Evolutionary conservation across 345 rosid species (phyloP), one percentile per base, ranked within the genome.

Genomic region (Acer saccharum): DNA sequence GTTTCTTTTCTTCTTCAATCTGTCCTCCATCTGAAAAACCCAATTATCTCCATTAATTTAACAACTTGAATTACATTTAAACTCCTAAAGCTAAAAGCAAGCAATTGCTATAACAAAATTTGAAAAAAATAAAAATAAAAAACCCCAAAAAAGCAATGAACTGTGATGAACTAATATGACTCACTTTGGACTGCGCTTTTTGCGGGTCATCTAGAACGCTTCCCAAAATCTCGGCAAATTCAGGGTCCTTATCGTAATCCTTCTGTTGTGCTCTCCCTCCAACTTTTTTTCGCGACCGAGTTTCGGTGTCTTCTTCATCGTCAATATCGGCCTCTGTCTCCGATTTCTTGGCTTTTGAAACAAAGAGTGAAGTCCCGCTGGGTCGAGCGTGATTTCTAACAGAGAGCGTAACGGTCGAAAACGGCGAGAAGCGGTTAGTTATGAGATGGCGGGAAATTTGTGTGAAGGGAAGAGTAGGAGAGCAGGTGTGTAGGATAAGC

Each of bases 171-270:
- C 25, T 50, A 21, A 13, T 13, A 72, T 20, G 27, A 68, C 89
- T 78, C 74, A 91, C 99, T 86, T 86, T 93, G 57, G 89, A 83
- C 21, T 67, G 90, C 65, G 98, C 99, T 81, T 89, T 91, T 72
- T 89, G 79, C 32, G 97, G 99, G 76, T 93, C 91, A 79, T 89
- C 92, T 7, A 93, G 84, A 79, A 88, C 86, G 78, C 83, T 87
- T 23, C 97, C 97, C 0, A 95, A 79, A 81, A 95, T 93, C 35
- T 93, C 96, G 20, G 97, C 98, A 65, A 91, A 91, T 76, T 93
- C 97, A 2, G 98, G 99, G 81, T 95, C 94, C 77, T 81, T 92
- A 65, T 95, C 99, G 77, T 86, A 92, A 67, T 89, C 85, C 27
- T 78, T 87, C 41, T 87, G 89, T 5, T 86, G 88, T 67, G 81